Conservation (phyloP, 148 eudicot genomes). For the Chenopodium berlandieri region DNA sequence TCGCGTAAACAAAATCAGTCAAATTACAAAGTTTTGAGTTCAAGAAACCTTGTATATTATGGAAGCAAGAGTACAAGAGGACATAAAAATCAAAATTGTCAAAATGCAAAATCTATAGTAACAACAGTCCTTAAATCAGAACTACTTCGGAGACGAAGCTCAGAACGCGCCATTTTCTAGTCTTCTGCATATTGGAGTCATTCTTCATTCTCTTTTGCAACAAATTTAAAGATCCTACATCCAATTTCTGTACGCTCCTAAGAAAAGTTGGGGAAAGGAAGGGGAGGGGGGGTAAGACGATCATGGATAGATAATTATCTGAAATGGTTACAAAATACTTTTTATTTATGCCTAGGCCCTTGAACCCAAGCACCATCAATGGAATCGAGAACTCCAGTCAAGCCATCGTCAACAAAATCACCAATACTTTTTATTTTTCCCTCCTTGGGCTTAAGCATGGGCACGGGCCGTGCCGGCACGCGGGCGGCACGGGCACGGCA, state of each 20-base stretch:
- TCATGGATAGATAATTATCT: neutral
- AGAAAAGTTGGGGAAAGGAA: neutral
- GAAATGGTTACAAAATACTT: neutral
- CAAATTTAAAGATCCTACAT: neutral
- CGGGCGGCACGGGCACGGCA: too few species aligned
- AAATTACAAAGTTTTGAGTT: neutral
- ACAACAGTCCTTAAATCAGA: conserved; percentile 5
- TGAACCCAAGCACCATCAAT: conserved; percentile 47
- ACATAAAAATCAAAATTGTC: conserved; percentile 17
- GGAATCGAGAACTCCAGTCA: conserved; percentile 36
- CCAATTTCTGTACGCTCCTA: conserved; percentile 6
- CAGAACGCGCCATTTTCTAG: neutral
- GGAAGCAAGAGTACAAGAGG: conserved; percentile 18
- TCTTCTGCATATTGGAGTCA: conserved; percentile 8
- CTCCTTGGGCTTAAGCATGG: conserved; percentile 55
- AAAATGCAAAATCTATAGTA: conserved; percentile 14
- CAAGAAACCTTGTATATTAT: conserved; percentile 11
- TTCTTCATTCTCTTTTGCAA: neutral
- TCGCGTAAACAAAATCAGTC: too few species aligned
- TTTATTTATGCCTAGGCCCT: conserved; percentile 22
- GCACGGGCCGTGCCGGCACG: too few species aligned
- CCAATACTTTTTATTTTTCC: conserved; percentile 55
- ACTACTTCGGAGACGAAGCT: conserved; percentile 15
- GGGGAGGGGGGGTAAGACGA: neutral
- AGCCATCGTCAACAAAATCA: conserved; percentile 50